Base-by-base conservation (phyloP, 225 moss, liverwort and hornwort genomes). In the Anthoceros angustus region DNA sequence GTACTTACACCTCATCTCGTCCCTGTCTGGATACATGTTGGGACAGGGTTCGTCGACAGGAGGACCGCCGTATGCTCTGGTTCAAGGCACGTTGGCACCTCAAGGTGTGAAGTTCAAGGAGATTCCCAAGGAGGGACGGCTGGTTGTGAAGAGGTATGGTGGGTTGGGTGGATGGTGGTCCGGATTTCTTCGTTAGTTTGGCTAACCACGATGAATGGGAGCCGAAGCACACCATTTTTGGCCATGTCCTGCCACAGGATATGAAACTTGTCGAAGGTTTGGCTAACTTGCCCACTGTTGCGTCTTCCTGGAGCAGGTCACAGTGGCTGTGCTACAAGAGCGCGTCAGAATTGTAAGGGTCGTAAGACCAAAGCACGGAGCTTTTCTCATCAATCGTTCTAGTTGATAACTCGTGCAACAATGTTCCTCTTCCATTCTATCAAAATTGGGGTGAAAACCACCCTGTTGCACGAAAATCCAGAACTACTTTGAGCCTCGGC, bases 131-230 rank as follows among this genome's bases (percentile, higher is more conserved):
- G 95, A 91, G 25, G 71, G 70, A 61, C 64, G 71, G 24, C 91
- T 85, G 0, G 39, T 63, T 7, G 67, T 98, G 7, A 4, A 62
- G 62, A 71, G 86, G 91, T 42, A 85, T 84, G 77, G 85, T 98
- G 42, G 95, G 91, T 10, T 98, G 85, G 81, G 85, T 98, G 74
- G 91, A 71, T 0, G 82, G 80, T 41, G 95, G 95, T 1, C 91
- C 91, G 0, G 88, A 98, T 7, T 89, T 98, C 25, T 98, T 95
- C 78, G 84, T 98, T 73, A 98, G 91, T 70, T 73, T 98, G 62
- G 95, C 82, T 0, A 79, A 98, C 61, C 95, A 98, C 41, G 12
- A 63, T 9, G 95, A 98, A 63, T 98, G 95, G 95, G 83, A 86
- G 25, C 79, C 84, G 0, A 98, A 83, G 66, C 81, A 91, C 66